Percentiles rank a stretch among this genome's conserved stretches.
Conservation (phyloP, 2,329 filamentous ascomycete genomes). For the Alternaria sp. region DNA sequence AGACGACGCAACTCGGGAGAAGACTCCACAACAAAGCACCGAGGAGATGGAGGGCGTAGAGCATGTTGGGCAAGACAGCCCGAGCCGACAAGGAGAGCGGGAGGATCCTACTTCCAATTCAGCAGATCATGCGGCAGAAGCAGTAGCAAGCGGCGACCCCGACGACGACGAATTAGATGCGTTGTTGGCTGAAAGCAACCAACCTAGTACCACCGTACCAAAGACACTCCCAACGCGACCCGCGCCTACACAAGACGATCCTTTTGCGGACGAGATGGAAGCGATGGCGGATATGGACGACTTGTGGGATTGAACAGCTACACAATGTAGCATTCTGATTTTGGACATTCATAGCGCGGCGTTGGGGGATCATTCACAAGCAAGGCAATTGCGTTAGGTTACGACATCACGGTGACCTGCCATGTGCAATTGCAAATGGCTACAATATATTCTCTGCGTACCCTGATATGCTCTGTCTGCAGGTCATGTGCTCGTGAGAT, state of each 20-base stretch:
- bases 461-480: background rate
- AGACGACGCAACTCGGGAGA: conserved; percentile 19
- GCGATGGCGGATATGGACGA: conserved; percentile 51
- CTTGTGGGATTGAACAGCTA: conserved; percentile 34
- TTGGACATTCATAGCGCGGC: conserved; percentile 37
- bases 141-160: conserved; percentile 46
- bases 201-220: conserved; percentile 12
- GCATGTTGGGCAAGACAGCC: background rate
- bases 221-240: conserved; percentile 19
- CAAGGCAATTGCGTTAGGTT: background rate
- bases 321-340: conserved; percentile 9
- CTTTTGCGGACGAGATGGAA: conserved; percentile 52
- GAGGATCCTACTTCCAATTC: conserved; percentile 13
- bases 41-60: conserved; percentile 24
- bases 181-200: conserved; percentile 59
- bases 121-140: conserved; percentile 22
- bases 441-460: background rate
- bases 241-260: conserved; percentile 35
- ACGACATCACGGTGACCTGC: background rate
- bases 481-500: background rate
- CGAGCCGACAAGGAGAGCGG: conserved; percentile 1
- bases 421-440: background rate
- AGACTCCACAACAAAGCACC: conserved; percentile 8
- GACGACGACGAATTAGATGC: conserved; percentile 64
- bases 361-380: conserved; percentile 15